These are phyloP conservation scores for Myxozyma sirexii DNA, from an alignment of 805 yeast species.

Conservation along the genomic window DNA sequence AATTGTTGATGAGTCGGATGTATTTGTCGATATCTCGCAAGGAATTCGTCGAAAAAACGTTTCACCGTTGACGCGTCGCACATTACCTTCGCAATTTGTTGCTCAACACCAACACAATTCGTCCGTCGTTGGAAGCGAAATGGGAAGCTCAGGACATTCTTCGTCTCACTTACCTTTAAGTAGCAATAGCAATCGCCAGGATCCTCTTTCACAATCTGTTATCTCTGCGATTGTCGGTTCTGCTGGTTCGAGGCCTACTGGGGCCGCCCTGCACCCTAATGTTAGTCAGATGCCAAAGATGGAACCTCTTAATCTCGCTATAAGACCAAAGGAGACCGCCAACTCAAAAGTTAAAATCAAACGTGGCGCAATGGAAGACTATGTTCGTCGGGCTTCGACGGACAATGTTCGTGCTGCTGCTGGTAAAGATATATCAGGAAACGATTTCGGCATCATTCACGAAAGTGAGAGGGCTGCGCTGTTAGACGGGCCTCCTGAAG, in stretches of 20 bases:
- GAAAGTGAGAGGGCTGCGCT: constrained; percentile 36
- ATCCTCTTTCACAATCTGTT: constrained; percentile 1
- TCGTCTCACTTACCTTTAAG: constrained; percentile 11
- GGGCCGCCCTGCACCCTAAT: background rate
- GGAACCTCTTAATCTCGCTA: constrained; percentile 67
- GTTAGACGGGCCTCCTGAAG: constrained; percentile 17
- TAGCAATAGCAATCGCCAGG: constrained; percentile 8
- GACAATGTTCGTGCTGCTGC: constrained; percentile 19
- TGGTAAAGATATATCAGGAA: background rate
- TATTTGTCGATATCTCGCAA: constrained; percentile 85
- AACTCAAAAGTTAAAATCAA: constrained; percentile 70
- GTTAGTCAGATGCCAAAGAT: constrained; percentile 32
- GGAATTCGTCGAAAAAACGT: constrained; percentile 63
- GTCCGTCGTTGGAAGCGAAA: constrained; percentile 6
- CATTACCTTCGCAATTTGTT: constrained; percentile 29
- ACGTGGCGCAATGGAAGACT: constrained; percentile 35
- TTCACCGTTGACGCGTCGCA: constrained; percentile 43
- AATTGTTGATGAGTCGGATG: constrained; percentile 94
- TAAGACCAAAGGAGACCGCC: constrained; percentile 64
- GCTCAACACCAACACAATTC: constrained; percentile 22
- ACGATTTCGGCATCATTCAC: constrained; percentile 32
- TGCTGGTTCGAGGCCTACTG: background rate
- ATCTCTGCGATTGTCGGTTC: constrained; percentile 2
- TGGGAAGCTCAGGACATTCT: constrained; percentile 3
- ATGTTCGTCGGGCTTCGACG: constrained; percentile 31